Evolutionary conservation across 2,329 filamentous ascomycete genomes (phyloP).

Genomic region (Pseudogymnoascus sp.): DNA sequence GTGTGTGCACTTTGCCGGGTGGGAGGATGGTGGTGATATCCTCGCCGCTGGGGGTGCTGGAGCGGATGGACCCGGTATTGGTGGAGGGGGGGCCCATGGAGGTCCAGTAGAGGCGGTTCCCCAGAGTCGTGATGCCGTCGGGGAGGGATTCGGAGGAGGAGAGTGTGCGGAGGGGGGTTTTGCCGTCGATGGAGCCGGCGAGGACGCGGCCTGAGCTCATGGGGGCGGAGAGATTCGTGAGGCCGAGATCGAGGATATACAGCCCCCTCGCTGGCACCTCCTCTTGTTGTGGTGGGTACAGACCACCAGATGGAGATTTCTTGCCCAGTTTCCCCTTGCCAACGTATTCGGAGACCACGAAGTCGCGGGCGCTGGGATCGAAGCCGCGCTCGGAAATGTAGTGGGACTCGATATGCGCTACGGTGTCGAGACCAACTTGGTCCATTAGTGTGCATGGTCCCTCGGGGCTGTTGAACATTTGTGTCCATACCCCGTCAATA

Average conservation of each 20-base stretch:
- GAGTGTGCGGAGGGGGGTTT: too few species aligned
- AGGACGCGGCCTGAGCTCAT: conserved; percentile 14
- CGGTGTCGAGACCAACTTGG: conserved; percentile 33
- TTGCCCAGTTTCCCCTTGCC: conserved; percentile 27
- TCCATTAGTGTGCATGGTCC: conserved; percentile 36
- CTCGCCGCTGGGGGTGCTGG: conserved; percentile 38
- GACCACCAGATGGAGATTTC: conserved; percentile 26
- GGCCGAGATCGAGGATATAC: conserved; percentile 19
- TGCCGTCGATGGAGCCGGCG: conserved; percentile 11
- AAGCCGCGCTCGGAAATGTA: conserved; percentile 28
- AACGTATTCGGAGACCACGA: conserved; percentile 29
- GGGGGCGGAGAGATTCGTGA: conserved; percentile 13
- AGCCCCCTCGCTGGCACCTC: background rate
- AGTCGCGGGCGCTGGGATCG: conserved; percentile 21
- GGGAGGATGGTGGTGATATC: conserved; percentile 37
- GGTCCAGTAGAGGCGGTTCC: conserved; percentile 40
- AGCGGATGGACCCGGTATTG: conserved; percentile 19
- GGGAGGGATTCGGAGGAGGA: too few species aligned
- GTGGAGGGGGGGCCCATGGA: conserved; percentile 36
- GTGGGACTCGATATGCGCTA: conserved; percentile 34
- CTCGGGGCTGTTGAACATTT: conserved; percentile 29
- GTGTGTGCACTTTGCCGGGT: conserved; percentile 40
- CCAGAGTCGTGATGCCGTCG: conserved; percentile 34
- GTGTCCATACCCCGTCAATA: conserved; percentile 32
- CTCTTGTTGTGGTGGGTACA: conserved; percentile 12